phyloP scores from a whole-genome alignment of 2,329 filamentous ascomycete genomes.

The Pseudogymnoascus pannorum region DNA sequence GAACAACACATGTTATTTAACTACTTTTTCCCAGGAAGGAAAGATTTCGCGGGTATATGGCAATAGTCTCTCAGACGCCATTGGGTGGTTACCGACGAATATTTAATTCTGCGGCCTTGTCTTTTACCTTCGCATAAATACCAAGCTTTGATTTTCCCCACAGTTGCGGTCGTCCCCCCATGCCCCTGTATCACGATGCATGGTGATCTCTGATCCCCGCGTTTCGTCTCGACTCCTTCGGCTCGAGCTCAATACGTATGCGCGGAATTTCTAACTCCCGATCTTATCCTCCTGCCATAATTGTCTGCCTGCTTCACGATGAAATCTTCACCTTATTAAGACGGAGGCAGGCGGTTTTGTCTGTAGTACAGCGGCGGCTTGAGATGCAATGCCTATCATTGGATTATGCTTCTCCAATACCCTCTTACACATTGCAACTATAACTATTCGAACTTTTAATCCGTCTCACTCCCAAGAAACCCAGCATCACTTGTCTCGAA shows the following conservation, averaged over 20 bases:
- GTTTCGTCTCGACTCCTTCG: neutral
- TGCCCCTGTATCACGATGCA: constrained; percentile 1
- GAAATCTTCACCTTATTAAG: neutral
- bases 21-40: neutral
- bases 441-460: neutral
- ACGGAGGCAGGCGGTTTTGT: neutral
- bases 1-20: neutral
- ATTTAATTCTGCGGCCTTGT: neutral
- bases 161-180: neutral
- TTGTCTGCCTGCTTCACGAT: neutral
- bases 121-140: neutral
- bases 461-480: neutral
- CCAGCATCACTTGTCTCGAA: constrained; percentile 1
- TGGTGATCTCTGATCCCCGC: neutral
- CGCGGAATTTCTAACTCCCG: neutral
- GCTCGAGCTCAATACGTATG: neutral
- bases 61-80: neutral
- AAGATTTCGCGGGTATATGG: neutral
- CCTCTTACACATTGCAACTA: neutral
- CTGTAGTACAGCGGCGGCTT: neutral
- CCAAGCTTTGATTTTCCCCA: constrained; percentile 2
- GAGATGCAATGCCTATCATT: neutral
- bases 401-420: neutral
- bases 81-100: neutral
- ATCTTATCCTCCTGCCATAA: neutral